phyloP scores from a whole-genome alignment of 1,284 basidiomycete genomes.

The Agroathelia rolfsii region DNA sequence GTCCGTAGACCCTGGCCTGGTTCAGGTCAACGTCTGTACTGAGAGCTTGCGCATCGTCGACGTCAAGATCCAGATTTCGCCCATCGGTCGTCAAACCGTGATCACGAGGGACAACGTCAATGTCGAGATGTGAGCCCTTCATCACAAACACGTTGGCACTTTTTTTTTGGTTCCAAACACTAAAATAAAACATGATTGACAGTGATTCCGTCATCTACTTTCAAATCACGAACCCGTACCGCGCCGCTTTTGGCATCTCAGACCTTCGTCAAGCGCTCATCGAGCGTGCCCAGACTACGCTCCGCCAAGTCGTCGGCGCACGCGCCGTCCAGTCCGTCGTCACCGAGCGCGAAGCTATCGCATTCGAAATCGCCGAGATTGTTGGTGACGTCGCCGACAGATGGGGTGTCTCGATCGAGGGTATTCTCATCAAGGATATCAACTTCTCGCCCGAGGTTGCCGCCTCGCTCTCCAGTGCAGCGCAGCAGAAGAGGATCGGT shows the following conservation, averaged over 20 bases:
- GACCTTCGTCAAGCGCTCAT: slow-evolving; percentile 83
- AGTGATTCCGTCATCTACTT: slow-evolving; percentile 88
- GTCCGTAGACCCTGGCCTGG: slow-evolving; percentile 87
- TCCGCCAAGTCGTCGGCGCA: slow-evolving; percentile 90
- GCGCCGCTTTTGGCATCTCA: slow-evolving; percentile 86
- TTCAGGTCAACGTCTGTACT: slow-evolving; percentile 88
- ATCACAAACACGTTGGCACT: slow-evolving; percentile 2
- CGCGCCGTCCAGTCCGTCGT: slow-evolving; percentile 78
- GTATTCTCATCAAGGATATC: slow-evolving; percentile 90
- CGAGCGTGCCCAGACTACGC: slow-evolving; percentile 92
- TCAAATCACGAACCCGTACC: slow-evolving; percentile 80
- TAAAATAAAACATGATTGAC: slow-evolving; percentile 11
- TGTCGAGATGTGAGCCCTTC: slow-evolving; percentile 58
- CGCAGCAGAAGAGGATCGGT: slow-evolving; percentile 91
- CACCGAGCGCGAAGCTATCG: slow-evolving; percentile 93
- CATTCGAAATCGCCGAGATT: slow-evolving; percentile 92
- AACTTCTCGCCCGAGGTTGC: slow-evolving; percentile 90
- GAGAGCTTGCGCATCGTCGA: slow-evolving; percentile 79
- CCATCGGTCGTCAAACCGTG: slow-evolving; percentile 80
- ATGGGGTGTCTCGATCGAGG: slow-evolving; percentile 94
- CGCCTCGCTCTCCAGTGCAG: slow-evolving; percentile 85
- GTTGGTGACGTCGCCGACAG: slow-evolving; percentile 75
- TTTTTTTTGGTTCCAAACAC: not conserved
- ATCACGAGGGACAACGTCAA: slow-evolving; percentile 87
- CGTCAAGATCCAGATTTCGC: slow-evolving; percentile 88